These are phyloP conservation scores for Calonectria pseudoturangicola DNA, from an alignment of 2,329 filamentous ascomycete genomes.

Conservation along the genomic window DNA sequence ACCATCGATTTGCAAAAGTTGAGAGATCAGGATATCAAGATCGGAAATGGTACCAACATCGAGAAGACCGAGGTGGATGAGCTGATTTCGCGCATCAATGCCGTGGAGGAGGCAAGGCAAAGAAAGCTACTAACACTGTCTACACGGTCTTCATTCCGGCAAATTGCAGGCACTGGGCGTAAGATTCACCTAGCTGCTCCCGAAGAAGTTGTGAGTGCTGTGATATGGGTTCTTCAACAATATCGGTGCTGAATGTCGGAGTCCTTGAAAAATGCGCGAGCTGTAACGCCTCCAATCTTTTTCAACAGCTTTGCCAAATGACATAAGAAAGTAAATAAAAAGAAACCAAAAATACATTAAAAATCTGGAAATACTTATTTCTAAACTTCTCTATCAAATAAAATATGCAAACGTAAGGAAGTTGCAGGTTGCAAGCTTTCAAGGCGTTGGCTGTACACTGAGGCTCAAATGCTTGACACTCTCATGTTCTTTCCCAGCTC, in stretches of 20 bases:
- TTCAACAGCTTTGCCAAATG: too few species aligned
- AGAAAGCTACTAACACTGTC: slow-evolving; percentile 20
- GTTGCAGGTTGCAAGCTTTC: too few species aligned
- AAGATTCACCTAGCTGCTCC: slow-evolving; percentile 29
- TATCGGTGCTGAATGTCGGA: slow-evolving; percentile 28
- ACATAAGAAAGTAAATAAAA: too few species aligned
- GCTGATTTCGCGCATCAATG: slow-evolving; percentile 11
- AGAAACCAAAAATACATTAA: too few species aligned
- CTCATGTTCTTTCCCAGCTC: not conserved
- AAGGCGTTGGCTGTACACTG: too few species aligned
- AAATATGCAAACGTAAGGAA: too few species aligned
- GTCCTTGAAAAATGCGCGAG: too few species aligned
- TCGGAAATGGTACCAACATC: slow-evolving; percentile 12
- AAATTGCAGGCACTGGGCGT: slow-evolving; percentile 2
- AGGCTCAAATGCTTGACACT: not conserved
- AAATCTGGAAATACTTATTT: too few species aligned
- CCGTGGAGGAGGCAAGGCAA: slow-evolving; percentile 7
- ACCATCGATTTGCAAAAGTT: slow-evolving; percentile 30
- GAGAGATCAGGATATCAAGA: slow-evolving; percentile 11
- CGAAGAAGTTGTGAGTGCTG: slow-evolving; percentile 25
- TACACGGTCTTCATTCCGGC: slow-evolving; percentile 23
- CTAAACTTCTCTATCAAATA: too few species aligned
- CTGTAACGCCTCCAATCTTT: too few species aligned
- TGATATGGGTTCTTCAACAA: slow-evolving; percentile 38
- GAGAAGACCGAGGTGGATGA: not conserved